Conservation (phyloP, 371 early-diverging fungal genomes). For the Saksenaea vasiformis region DNA sequence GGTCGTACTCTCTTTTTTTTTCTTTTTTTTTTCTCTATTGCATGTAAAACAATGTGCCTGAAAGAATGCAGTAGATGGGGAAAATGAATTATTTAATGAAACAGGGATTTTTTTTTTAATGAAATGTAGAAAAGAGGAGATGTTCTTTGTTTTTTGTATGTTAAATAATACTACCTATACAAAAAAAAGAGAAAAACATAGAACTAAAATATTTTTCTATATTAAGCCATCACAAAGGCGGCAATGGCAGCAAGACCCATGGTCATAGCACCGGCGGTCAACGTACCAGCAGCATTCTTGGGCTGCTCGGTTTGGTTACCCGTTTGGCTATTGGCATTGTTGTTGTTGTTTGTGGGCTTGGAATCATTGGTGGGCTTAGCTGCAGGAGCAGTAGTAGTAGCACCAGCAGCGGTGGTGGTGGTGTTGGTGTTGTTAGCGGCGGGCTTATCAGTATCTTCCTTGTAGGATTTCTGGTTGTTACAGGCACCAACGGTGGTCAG, state of each 20-base stretch:
- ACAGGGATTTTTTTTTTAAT: constrained; percentile 15
- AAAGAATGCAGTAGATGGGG: too few relatives aligned
- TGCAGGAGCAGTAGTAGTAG: constrained; percentile 9
- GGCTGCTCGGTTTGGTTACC: not conserved
- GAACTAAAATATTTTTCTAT: not conserved
- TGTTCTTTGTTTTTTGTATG: not conserved
- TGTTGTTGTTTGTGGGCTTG: not conserved
- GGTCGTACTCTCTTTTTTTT: constrained; percentile 4
- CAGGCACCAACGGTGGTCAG: constrained; percentile 32
- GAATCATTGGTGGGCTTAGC: constrained; percentile 7
- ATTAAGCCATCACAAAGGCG: constrained; percentile 11
- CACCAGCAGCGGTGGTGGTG: constrained; percentile 8
- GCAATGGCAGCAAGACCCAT: constrained; percentile 7
- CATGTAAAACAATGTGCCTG: too few relatives aligned
- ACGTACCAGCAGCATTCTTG: constrained; percentile 1
- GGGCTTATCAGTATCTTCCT: constrained; percentile 17
- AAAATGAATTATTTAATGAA: constrained; percentile 15
- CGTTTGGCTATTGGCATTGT: not conserved
- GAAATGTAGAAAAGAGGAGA: constrained; percentile 3
- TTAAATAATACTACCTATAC: not conserved
- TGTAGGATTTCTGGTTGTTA: constrained; percentile 28
- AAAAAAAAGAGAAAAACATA: constrained; percentile 19
- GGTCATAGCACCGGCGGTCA: not conserved
- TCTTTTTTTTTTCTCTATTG: not conserved
- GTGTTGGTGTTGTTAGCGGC: constrained; percentile 5